Evolutionary conservation across 176 grass and related monocot species (phyloP), one percentile per base, ranked within the genome.

Genomic region (Paspalum notatum): DNA sequence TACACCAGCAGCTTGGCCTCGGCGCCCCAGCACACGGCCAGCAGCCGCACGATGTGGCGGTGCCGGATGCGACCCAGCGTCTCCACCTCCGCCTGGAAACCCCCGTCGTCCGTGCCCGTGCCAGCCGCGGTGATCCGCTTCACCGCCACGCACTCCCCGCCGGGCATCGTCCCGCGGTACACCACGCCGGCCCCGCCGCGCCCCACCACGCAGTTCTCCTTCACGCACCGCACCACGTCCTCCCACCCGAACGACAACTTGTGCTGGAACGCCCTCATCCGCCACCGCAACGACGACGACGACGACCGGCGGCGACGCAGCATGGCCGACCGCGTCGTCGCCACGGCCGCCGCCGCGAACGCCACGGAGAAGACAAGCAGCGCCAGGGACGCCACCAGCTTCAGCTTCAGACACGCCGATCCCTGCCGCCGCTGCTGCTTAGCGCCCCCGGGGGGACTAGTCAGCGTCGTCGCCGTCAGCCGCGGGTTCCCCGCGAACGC

Each of bases 231-330:
- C 37, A 92, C 75, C 72, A 95, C 89, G 60, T 92, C 90, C 9
- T 85, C 65, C 27, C 87, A 88, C 82, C 87, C 79, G 74, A 95
- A 95, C 49, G 86, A 71, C n/a, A 95, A 68, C 74, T 90, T 92
- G n/a, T n/a, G n/a, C 75, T 95, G 90, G 88, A 95, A 95, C 84
- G 87, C 87, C 60, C 82, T 92, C 70, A 95, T 88, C 75, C 69
- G 78, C 90, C 90, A 95, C 40, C 80, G 42, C 48, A 79, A 45
- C 14, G 52, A 37, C 46, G 42, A 15, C 52, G 39, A 12, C 20
- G 26, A 8, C 51, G 39, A 16, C 16, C 41, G 46, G 21, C 85
- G 87, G 8, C 84, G 42, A 3, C 80, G 63, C 68, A 75, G 48
- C 87, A 91, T 90, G 55, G 90, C 88, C 15, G 87, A 90, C 5